Percentiles rank a stretch among this genome's conserved stretches.
phyloP scores from a whole-genome alignment of 805 yeast species.

The Candida nemodendra region DNA sequence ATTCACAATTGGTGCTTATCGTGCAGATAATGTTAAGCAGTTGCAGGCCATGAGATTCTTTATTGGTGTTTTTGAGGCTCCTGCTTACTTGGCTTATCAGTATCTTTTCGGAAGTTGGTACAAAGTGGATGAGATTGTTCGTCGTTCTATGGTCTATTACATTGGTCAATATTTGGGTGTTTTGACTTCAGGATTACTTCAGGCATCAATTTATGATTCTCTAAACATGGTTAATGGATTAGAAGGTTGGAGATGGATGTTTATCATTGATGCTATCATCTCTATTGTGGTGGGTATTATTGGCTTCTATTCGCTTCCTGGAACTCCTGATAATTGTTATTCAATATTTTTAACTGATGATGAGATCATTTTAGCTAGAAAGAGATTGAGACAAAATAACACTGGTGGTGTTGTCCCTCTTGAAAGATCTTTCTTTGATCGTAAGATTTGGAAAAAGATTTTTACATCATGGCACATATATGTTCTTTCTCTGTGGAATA shows the following conservation, averaged over 20 bases:
- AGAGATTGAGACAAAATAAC: conserved; percentile 37
- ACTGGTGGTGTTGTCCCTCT: conserved; percentile 28
- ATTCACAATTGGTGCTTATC: conserved; percentile 55
- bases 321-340: conserved; percentile 43
- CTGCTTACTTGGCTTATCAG: conserved; percentile 59
- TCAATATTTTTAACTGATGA: conserved; percentile 38
- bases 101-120: conserved; percentile 60
- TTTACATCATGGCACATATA: conserved; percentile 42
- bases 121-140: conserved; percentile 51
- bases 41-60: conserved; percentile 62
- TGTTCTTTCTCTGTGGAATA: conserved; percentile 23
- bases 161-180: conserved; percentile 60
- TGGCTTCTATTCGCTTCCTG: conserved; percentile 43
- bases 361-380: conserved; percentile 46
- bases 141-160: conserved; percentile 63
- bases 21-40: conserved; percentile 47
- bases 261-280: conserved; percentile 48
- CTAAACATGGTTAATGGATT: conserved; percentile 20
- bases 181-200: conserved; percentile 53
- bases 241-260: conserved; percentile 55
- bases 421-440: conserved; percentile 37
- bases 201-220: conserved; percentile 35
- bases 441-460: conserved; percentile 40
- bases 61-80: conserved; percentile 67
- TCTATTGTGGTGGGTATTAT: conserved; percentile 39